phyloP scores from a whole-genome alignment of 768 basidiomycete genomes.

The Amanita pallidorosea region DNA sequence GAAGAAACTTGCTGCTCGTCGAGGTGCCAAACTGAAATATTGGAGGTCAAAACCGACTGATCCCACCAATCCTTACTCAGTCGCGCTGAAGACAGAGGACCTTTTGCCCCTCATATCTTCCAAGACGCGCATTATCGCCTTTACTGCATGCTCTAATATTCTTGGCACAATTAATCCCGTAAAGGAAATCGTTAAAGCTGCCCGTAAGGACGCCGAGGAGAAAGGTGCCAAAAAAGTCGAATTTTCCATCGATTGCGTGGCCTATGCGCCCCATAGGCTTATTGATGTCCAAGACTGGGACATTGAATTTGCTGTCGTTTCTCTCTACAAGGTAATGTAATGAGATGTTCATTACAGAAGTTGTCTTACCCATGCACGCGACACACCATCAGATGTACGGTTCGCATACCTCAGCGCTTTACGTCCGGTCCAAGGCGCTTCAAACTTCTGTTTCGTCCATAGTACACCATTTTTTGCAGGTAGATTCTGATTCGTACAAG shows the following conservation, averaged over 20 bases:
- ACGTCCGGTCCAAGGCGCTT: slow-evolving; percentile 42
- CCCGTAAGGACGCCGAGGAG: slow-evolving; percentile 33
- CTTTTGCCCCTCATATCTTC: slow-evolving; percentile 29
- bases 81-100: slow-evolving; percentile 40
- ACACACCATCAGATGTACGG: slow-evolving; percentile 51
- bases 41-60: slow-evolving; percentile 44
- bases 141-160: slow-evolving; percentile 57
- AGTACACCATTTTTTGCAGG: slow-evolving; percentile 59
- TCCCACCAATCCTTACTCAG: slow-evolving; percentile 56
- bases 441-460: slow-evolving; percentile 38
- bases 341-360: background rate
- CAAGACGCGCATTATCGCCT: too few relatives aligned
- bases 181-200: slow-evolving; percentile 39
- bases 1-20: slow-evolving; percentile 60
- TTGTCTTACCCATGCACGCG: background rate
- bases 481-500: slow-evolving; percentile 39
- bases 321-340: slow-evolving; percentile 67
- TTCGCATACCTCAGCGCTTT: slow-evolving; percentile 58
- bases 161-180: slow-evolving; percentile 59
- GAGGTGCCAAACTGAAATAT: slow-evolving; percentile 41
- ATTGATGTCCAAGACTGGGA: slow-evolving; percentile 74
- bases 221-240: slow-evolving; percentile 32
- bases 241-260: slow-evolving; percentile 67
- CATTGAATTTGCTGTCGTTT: slow-evolving; percentile 61
- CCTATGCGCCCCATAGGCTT: slow-evolving; percentile 62